These are phyloP conservation scores for Eutreptiella sp. DNA, from an alignment of 208 protist genomes.

Conservation along the genomic window DNA sequence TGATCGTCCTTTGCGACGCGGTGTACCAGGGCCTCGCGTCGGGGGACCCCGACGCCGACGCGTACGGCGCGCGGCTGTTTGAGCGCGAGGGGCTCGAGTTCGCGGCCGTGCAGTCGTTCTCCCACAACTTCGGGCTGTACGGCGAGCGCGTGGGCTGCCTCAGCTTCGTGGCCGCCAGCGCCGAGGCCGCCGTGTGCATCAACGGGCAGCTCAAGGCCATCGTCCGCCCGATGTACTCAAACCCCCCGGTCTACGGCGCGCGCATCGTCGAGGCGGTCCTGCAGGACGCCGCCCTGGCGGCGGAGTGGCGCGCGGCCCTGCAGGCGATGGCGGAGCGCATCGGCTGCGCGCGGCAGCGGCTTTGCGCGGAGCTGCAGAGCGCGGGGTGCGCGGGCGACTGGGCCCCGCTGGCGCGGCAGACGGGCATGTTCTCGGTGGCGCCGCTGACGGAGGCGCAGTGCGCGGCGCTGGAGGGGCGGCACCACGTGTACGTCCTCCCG, in stretches of 20 bases:
- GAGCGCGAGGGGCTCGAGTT: conserved; percentile 15
- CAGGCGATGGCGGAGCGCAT: conserved; percentile 16
- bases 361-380: conserved; percentile 61
- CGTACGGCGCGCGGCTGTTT: conserved; percentile 34
- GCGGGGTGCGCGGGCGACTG: conserved; percentile 73
- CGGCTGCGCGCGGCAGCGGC: conserved; percentile 56
- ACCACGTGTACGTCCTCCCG: conserved; percentile 68
- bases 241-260: conserved; percentile 70
- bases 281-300: conserved; percentile 30
- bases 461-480: conserved; percentile 41
- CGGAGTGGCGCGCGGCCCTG: conserved; percentile 37
- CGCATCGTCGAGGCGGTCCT: conserved; percentile 55
- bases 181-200: conserved; percentile 38
- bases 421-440: conserved; percentile 97
- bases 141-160: conserved; percentile 58
- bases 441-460: conserved; percentile 79
- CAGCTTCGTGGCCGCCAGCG: conserved; percentile 43
- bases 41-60: conserved; percentile 65
- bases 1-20: conserved; percentile 62
- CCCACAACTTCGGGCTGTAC: conserved; percentile 79
- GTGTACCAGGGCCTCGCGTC: conserved; percentile 64
- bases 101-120: conserved; percentile 57
- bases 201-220: conserved; percentile 65
- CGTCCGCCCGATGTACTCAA: conserved; percentile 70
- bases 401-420: conserved; percentile 89